Base-by-base conservation (phyloP, 140 eudicot species). In the Anethum foeniculum region DNA sequence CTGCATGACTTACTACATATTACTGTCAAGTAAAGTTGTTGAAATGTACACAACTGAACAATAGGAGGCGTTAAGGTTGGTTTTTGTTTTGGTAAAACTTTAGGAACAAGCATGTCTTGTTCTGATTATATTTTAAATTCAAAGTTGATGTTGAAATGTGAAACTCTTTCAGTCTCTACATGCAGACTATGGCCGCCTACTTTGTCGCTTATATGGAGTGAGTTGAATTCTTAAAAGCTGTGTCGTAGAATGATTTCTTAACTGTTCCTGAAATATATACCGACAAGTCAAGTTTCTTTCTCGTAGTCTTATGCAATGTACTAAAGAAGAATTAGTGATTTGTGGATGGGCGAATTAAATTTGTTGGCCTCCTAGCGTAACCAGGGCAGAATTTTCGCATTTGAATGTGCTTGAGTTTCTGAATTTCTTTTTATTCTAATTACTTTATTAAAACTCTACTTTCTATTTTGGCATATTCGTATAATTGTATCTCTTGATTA, bases 11-110 rank as follows among this genome's bases (percentile, higher is more conserved):
- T 77, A 9, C 43, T 21, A 23, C 21, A 74, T 2, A 62, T 79
- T 75, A 83, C 82, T 75, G 83, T 73, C 41, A 75, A 78, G 84
- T 52, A 14, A 85, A 81, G 89, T 85, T 83, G 83, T 67, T 38
- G 25, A 76, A 48, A 75, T 48, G 79, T 75, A 28, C 19, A 75
- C 39, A 68, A 38, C 78, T 68, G 72, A n/a, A 80, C 79, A 49
- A 73, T 25, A 87, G 34, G 84, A 82, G 88, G 79, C 92, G 85
- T 88, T 80, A 88, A 90, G 94, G 67, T 86, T 88, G 85, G 88
- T 85, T 90, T 90, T 81, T 88, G 80, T 81, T 84, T 64, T 76
- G 74, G 81, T 25, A 47, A 81, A 72, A 82, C 93, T 87, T 85
- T 75, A 39, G 60, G 81, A 76, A 78, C 71, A 90, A 84, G 88